Evolutionary conservation across 164 flowering plant genomes (phyloP).

Genomic region (Umbellularia californica): DNA sequence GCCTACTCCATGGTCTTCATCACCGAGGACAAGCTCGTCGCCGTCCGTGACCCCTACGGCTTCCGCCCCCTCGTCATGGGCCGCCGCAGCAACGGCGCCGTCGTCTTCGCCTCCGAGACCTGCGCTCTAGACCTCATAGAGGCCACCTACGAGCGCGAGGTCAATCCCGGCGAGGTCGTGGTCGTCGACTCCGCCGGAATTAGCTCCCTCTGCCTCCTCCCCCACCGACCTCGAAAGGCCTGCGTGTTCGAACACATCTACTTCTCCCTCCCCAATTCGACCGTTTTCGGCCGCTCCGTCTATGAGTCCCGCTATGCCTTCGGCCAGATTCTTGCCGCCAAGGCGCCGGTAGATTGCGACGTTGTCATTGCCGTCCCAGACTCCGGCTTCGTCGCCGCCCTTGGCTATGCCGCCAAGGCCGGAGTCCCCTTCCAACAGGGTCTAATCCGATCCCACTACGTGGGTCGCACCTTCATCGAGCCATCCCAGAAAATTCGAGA

Average conservation of each 20-base stretch:
- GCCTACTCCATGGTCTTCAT: constrained; percentile 90
- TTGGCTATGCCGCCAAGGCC: constrained; percentile 78
- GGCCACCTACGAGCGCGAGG: constrained; percentile 83
- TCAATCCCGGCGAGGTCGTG: constrained; percentile 79
- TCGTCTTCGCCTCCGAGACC: constrained; percentile 89
- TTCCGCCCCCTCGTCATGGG: constrained; percentile 95
- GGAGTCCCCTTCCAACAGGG: constrained; percentile 86
- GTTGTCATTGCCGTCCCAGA: constrained; percentile 93
- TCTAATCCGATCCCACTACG: constrained; percentile 77
- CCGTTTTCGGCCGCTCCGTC: constrained; percentile 81
- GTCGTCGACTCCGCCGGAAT: constrained; percentile 72
- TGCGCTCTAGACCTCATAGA: constrained; percentile 90
- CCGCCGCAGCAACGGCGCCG: constrained; percentile 75
- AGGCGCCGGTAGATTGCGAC: constrained; percentile 87
- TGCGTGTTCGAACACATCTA: constrained; percentile 91
- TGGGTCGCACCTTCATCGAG: constrained; percentile 87
- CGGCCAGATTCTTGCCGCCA: constrained; percentile 78
- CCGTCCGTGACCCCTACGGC: constrained; percentile 81
- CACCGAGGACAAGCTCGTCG: constrained; percentile 82
- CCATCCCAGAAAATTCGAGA: constrained; percentile 86
- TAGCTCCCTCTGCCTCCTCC: constrained; percentile 52
- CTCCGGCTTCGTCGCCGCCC: constrained; percentile 86
- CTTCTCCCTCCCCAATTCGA: constrained; percentile 74
- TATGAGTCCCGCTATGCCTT: constrained; percentile 52
- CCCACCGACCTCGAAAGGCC: constrained; percentile 56